Base-by-base conservation (phyloP, 306 rosid species). In the Vicia sativa region DNA sequence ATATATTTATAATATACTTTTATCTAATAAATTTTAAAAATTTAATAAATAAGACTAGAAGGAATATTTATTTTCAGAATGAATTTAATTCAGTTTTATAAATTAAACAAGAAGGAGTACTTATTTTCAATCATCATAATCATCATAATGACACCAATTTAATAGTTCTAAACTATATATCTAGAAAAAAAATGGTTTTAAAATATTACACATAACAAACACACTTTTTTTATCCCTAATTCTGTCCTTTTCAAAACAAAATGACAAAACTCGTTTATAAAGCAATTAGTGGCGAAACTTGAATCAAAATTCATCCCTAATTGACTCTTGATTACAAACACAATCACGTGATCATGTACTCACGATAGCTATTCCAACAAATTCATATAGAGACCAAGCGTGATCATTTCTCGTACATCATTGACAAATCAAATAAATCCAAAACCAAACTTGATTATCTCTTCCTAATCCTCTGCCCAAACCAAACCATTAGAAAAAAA, bases 391-490 rank as follows among this genome's bases (percentile, higher is more conserved):
- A 55, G 38, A 13, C 38, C 35, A 55, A 26, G 35, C 35, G 18
- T 12, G 61, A 55, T 55, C 13, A 55, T 3, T 28, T 31, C 63
- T 57, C 3, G n/a, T 28, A 8, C 23, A 57, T 57, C 43, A 4
- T 31, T 29, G 63, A 57, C 43, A 31, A 57, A 28, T 5, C 43
- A 57, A 29, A 57, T 57, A 57, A 57, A 29, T 57, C 63, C 41
- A 31, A 57, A 10, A 14, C 11, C 42, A 57, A 57, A 1, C 63
- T 3, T 57, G 63, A 57, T 31, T 57, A 57, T 3, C 26, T 18
- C 23, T 46, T 76, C 55, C 73, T 67, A 80, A 75, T 66, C 80
- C 19, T 50, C 35, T 49, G 31, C 10, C 60, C 6, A 54, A 53
- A 4, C 59, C 11, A 1, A 71, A 14, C 42, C 57, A 50, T 42